Base-by-base conservation (phyloP, 1,284 basidiomycete genomes). In the Phellopilus nigrolimitatus region DNA sequence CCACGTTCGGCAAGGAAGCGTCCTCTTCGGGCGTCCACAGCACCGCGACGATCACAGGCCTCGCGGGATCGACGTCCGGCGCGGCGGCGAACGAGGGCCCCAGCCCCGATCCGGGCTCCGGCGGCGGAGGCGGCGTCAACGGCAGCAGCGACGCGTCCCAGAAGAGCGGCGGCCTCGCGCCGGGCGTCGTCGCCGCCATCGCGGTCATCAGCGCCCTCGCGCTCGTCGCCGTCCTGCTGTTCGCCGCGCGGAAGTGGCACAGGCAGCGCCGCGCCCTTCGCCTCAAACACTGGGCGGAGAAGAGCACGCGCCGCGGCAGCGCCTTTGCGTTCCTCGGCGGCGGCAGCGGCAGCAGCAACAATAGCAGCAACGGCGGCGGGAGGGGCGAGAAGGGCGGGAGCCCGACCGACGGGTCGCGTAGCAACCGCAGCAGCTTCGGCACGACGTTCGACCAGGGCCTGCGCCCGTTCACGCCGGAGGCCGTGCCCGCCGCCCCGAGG, bases 381-480 rank as follows among this genome's bases (percentile, higher is more conserved):
- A 22, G 12, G 27, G 34, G 43, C 17, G 50, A 24, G 30, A 30
- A 46, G 33, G 30, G 7, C 24, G 15, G 28, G 27, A n/a, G 38
- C 43, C 37, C 28, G 39, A 31, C 15, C 19, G 19, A 30, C 13
- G 40, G 39, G 28, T 44, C 47, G 3, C 33, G 47, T 12, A 54
- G 53, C 27, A 41, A 42, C 5, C 53, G 53, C 7, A 49, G 47
- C 27, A 54, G 53, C 47, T 54, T 54, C 21, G 53, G 53, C 3
- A 54, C 53, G 27, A 49, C 53, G n/a, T 36, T 40, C 21, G 51
- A 53, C 36, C 51, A 43, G 4, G 47, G 47, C 0, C 36, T 49
- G 27, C 34, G 44, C 13, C 50, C 50, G 19, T 47, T 52, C 19
- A 47, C 50, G 10, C 44, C 50, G 4, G 37, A 47, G 12, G 13